Evolutionary conservation across 345 rosid genomes (phyloP), one percentile per base, ranked within the genome.

Genomic region (Salix viminalis): DNA sequence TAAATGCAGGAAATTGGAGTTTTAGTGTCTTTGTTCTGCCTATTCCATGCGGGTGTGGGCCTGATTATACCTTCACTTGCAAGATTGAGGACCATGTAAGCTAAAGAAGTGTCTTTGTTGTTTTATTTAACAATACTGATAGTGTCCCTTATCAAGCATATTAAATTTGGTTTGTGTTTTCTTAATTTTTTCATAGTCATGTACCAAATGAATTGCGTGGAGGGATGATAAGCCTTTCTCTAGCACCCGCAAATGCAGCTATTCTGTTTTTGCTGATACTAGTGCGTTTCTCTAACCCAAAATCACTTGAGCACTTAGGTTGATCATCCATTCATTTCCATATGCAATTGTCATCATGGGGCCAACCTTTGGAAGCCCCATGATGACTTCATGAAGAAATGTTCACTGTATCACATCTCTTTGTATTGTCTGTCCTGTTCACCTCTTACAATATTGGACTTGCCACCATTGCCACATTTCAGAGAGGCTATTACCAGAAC

Each of bases 171-270:
- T 46, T 39, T 72, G 21, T 77, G 61, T 46, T 83, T 82, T 65
- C 37, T 78, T 26, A 73, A 70, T 37, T 50, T 76, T 62, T 74
- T 72, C 32, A 34, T 75, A 96, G 99, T 91, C 90, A 91, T 86
- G 97, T 96, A 15, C 98, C 97, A 44, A 90, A 87, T 84, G 94
- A 93, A 76, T 79, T 91, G 86, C 97, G 98, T 80, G 99, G 96
- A 78, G 98, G 99, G 82, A 93, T 92, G 99, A 89, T 96, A 58
- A 86, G 91, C 83, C 84, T 93, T 71, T 93, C 99, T 82, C 86
- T 91, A 48, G 91, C 91, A 46, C 95, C 96, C 75, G 92, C 97
- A 58, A 91, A 94, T 87, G 95, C 89, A 26, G 89, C 90, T 65
- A 71, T 90, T 62, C 81, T 94, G 66, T 84, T 90, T 80, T 71